Percentiles rank a stretch among this genome's conserved stretches.
Conservation (phyloP, 306 rosid genomes). For the Fagus crenata region DNA sequence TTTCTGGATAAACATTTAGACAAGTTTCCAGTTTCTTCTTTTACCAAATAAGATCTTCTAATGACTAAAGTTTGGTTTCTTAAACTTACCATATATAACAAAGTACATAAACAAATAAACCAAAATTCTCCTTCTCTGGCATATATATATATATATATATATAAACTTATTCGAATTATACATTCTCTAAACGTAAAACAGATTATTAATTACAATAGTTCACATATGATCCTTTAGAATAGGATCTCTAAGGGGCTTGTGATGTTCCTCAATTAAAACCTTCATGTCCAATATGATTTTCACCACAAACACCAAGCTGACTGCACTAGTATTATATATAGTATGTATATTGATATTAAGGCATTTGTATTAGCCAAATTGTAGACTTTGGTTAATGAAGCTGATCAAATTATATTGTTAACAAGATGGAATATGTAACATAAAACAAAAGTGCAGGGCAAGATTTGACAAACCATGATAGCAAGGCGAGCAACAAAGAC, state of each 20-base stretch:
- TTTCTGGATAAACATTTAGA: background rate
- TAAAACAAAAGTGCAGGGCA: background rate
- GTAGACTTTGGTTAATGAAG: background rate
- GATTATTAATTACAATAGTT: too few species aligned
- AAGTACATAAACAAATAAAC: background rate
- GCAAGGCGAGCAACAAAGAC: constrained; percentile 96
- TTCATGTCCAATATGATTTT: background rate
- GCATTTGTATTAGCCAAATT: background rate
- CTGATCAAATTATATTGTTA: background rate
- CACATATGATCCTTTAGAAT: too few species aligned
- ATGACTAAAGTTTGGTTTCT: too few species aligned
- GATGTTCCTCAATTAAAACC: background rate
- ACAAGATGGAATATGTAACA: background rate
- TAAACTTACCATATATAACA: background rate
- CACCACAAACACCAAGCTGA: background rate
- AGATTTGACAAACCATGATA: constrained; percentile 71
- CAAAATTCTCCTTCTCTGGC: too few species aligned
- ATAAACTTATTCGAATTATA: too few species aligned
- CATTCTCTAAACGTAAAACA: too few species aligned
- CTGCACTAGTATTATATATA: background rate
- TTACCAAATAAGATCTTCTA: background rate
- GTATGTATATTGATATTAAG: background rate
- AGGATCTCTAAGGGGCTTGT: too few species aligned
- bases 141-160: too few species aligned
- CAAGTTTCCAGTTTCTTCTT: background rate